These are phyloP conservation scores for Trichoderma gracile DNA, from an alignment of 2,329 filamentous ascomycete genomes.

Conservation along the genomic window DNA sequence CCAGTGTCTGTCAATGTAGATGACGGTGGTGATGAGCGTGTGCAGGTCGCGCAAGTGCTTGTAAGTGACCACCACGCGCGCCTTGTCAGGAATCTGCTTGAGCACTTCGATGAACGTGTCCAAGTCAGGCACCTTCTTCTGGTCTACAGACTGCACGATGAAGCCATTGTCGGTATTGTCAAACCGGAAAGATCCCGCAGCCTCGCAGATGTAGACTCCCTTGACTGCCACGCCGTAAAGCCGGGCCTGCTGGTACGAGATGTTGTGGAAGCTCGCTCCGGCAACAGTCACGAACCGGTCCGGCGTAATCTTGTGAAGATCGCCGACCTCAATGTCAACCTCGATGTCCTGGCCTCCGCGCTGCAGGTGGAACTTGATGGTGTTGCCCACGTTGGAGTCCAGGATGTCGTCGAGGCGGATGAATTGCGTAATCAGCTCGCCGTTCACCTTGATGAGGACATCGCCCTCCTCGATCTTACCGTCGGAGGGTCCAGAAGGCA, in stretches of 20 bases:
- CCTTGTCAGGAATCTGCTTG: conserved; percentile 77
- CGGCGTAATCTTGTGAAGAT: conserved; percentile 92
- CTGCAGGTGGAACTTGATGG: conserved; percentile 80
- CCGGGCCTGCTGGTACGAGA: conserved; percentile 97
- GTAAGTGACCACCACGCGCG: conserved; percentile 90
- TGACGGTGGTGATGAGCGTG: conserved; percentile 87
- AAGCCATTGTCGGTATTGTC: conserved; percentile 89
- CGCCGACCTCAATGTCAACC: conserved; percentile 80
- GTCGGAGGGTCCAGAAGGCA: conserved; percentile 86
- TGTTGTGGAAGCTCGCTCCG: conserved; percentile 89
- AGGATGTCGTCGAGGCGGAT: conserved; percentile 87
- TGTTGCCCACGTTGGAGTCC: conserved; percentile 79
- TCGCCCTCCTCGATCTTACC: conserved; percentile 91
- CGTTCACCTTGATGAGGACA: conserved; percentile 90
- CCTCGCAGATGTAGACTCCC: conserved; percentile 93
- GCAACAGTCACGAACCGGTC: conserved; percentile 94
- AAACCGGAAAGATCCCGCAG: conserved; percentile 90
- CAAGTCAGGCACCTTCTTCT: conserved; percentile 85
- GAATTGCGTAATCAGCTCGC: conserved; percentile 89
- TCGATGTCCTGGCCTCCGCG: conserved; percentile 85
- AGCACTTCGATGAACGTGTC: conserved; percentile 89
- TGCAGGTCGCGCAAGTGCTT: conserved; percentile 94
- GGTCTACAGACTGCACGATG: conserved; percentile 89
- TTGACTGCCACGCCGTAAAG: conserved; percentile 90
- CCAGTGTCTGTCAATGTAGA: conserved; percentile 95